These are phyloP conservation scores for Odonthalia washingtoniensis DNA, from an alignment of 31 red algal species.

Conservation along the genomic window DNA sequence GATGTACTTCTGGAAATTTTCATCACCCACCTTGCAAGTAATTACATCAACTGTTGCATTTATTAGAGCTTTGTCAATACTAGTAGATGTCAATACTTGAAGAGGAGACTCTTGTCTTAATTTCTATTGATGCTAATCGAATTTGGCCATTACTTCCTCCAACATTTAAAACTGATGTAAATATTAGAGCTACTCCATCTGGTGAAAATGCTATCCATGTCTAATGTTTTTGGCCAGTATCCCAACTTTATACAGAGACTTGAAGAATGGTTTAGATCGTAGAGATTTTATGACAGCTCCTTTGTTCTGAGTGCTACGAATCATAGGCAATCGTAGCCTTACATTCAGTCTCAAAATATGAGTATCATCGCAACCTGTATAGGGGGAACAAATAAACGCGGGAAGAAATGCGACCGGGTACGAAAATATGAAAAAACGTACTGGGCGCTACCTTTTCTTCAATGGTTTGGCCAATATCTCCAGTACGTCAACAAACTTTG, in stretches of 20 bases:
- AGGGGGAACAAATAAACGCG: too few species aligned
- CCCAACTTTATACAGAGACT: slow-evolving; percentile 7
- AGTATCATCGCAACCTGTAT: too few species aligned
- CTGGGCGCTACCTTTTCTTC: too few species aligned
- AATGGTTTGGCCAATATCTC: too few species aligned
- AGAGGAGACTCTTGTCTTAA: slow-evolving; percentile 22
- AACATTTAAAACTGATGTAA: neutral
- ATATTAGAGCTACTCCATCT: slow-evolving; percentile 25
- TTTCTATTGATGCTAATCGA: slow-evolving; percentile 34
- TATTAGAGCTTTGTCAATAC: neutral
- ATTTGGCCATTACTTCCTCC: too few species aligned
- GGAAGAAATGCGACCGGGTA: too few species aligned
- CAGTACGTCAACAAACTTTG: too few species aligned
- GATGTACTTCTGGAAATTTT: slow-evolving; percentile 24
- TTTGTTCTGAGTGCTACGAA: slow-evolving; percentile 37
- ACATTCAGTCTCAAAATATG: too few species aligned
- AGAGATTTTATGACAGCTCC: neutral
- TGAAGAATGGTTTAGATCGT: neutral
- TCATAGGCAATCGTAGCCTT: too few species aligned
- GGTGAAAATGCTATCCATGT: slow-evolving; percentile 25
- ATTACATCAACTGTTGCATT: slow-evolving; percentile 14
- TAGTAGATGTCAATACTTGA: too few species aligned
- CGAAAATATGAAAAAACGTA: too few species aligned
- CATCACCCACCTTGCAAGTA: slow-evolving; percentile 10
- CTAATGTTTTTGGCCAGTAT: slow-evolving; percentile 20